Base-by-base conservation (phyloP, 768 basidiomycete species). In the Dioszegia crocea region DNA sequence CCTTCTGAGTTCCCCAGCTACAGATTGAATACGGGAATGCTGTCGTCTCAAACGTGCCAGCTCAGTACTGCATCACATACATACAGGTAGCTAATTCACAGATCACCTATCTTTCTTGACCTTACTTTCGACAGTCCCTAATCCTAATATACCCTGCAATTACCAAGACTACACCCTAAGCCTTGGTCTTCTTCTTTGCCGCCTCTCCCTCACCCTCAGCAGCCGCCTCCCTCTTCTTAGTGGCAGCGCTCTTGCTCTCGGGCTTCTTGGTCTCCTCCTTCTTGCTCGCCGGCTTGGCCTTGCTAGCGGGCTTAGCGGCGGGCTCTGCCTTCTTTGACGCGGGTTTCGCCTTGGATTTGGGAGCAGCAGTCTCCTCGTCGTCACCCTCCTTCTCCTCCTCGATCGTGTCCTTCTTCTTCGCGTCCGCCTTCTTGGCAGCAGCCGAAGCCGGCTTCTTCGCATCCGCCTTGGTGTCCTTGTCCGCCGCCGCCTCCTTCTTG, bases 251-350 rank as follows among this genome's bases (percentile, higher is more conserved):
- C 59, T 38, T 65, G 39, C 41, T 62, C 54, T 31, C 24, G 39
- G 33, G 43, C 49, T 43, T 49, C 48, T 48, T 56, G 29, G 24
- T 56, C 48, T 16, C 46, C 54, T 56, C 57, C 56, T 68, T 63
- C 54, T 59, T 58, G 14, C 50, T 41, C 31, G 50, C 52, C 3
- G 57, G 52, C 41, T 63, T 60, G 17, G 59, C 59, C 38, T 57
- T 63, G 27, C 56, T 57, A 21, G 36, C 49, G 17, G 45, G 40
- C 17, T 48, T 53, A 6, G 30, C 56, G 6, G 24, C 39, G 41
- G 50, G 39, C 51, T 62, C 59, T 1, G 51, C 53, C 31, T 57
- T 59, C 17, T 47, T 50, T 6, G 60, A 59, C 52, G 56, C 45
- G 19, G 61, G 46, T 24, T 56, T 48, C 39, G 29, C 43, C 27